Evolutionary conservation across 202 grass and related monocot species (phyloP), one percentile per base, ranked within the genome.

Genomic region (Carex sylvatica): DNA sequence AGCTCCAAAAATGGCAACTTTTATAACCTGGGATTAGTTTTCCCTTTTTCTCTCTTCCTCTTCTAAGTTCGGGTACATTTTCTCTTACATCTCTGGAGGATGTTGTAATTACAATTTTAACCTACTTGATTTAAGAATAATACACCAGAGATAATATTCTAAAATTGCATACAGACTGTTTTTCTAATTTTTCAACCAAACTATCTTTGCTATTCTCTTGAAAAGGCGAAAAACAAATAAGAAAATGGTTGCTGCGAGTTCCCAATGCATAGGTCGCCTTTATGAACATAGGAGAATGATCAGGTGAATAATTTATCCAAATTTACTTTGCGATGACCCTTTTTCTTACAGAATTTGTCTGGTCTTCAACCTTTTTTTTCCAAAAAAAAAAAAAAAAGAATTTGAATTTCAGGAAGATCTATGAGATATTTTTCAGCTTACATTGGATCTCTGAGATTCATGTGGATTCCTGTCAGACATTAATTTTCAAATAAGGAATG

Each of bases 121-220:
- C 78, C 60, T 65, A 51, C 35, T 46, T 65, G 61, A 63, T 49
- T 24, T 38, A 80, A 46, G 38, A 36, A 61, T 53, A 42, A 80
- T 23, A 61, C 47, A 33, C 11, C 54, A 35, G 61, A 26, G 61
- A 63, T 80, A 64, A 16, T 33, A 66, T 68, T 68, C 62, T 53
- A 82, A 82, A 82, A 82, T 82, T 46, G 78, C 38, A 16, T 23
- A 63, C 61, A 65, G 47, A 65, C 77, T 69, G 66, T 36, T 67
- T 65, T 82, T 82, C 80, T 82, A 82, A 64, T 65, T 81, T 81
- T 65, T 81, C 22, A 81, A 65, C 61, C 80, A 67, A 77, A 59
- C 74, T 31, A 67, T 82, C 28, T 82, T 56, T 35, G 63, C 26
- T 80, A 23, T 80, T 36, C 16, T 80, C 31, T 69, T 61, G 55